These are phyloP conservation scores for Syzygium jambos DNA, from an alignment of 345 rosid species.

Conservation along the genomic window DNA sequence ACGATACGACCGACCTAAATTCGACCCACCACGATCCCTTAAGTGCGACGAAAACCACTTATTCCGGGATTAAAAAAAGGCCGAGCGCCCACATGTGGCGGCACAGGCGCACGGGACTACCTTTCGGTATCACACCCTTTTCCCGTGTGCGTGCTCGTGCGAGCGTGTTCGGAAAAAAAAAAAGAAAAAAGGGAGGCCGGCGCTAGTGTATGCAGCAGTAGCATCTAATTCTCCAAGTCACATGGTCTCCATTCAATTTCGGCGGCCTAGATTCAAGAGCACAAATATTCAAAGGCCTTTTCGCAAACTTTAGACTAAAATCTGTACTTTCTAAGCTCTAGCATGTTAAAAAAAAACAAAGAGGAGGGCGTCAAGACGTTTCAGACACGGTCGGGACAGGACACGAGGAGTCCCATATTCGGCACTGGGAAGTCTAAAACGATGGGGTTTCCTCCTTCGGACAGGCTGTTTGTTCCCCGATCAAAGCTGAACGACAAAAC, in stretches of 20 bases:
- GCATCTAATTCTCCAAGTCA: neutral
- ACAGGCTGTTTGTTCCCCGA: neutral
- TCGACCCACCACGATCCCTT: fast-evolving
- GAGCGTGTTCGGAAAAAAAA: neutral
- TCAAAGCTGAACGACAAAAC: neutral
- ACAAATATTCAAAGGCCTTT: neutral
- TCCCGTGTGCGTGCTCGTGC: neutral
- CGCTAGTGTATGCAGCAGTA: neutral
- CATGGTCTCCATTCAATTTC: neutral
- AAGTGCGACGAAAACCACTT: neutral
- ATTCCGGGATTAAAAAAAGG: neutral
- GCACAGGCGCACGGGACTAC: neutral
- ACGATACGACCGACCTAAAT: neutral
- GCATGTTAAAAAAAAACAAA: no score
- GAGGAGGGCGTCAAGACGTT: no score
- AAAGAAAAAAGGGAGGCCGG: neutral
- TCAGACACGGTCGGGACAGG: neutral
- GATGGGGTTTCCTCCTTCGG: neutral
- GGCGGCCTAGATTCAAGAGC: neutral
- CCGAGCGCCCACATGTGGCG: neutral
- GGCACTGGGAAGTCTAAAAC: neutral
- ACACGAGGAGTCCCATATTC: neutral
- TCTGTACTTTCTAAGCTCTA: neutral
- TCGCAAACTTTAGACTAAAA: neutral
- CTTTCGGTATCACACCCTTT: neutral